Evolutionary conservation across 129 eudicot species (phyloP).

Genomic region (Centella asiatica): DNA sequence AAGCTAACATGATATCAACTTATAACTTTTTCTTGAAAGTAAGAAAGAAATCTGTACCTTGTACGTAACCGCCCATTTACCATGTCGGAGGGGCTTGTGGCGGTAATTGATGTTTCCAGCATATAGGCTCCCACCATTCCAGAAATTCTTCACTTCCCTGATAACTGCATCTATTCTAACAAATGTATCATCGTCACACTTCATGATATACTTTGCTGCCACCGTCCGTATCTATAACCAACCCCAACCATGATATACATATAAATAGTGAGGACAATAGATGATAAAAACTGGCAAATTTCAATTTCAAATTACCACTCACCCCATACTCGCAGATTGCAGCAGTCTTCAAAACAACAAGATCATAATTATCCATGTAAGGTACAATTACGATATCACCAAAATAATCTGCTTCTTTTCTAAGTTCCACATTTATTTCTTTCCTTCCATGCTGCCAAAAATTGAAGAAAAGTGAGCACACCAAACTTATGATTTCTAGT

Average conservation of each 20-base stretch:
- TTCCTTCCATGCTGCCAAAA: constrained; percentile 8
- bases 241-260: background rate
- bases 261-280: background rate
- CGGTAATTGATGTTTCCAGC: constrained; percentile 41
- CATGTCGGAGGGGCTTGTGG: constrained; percentile 35
- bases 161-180: constrained; percentile 18
- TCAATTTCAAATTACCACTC: background rate
- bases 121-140: constrained; percentile 13
- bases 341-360: constrained; percentile 43
- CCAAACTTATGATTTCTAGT: background rate
- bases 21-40: background rate
- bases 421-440: constrained; percentile 2
- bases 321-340: constrained; percentile 13
- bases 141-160: background rate
- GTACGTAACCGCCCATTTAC: constrained; percentile 34
- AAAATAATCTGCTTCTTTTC: constrained; percentile 5
- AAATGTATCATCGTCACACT: constrained; percentile 30
- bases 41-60: background rate
- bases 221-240: constrained; percentile 3
- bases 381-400: constrained; percentile 13
- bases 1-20: background rate
- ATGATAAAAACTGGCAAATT: background rate
- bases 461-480: constrained; percentile 2
- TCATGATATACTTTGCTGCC: constrained; percentile 5
- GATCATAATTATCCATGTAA: constrained; percentile 44